A percentile compares a stretch with the other conserved stretches of the same genome.
Conservation (phyloP, 179 eudicot species). For the Gypsophila paniculata region DNA sequence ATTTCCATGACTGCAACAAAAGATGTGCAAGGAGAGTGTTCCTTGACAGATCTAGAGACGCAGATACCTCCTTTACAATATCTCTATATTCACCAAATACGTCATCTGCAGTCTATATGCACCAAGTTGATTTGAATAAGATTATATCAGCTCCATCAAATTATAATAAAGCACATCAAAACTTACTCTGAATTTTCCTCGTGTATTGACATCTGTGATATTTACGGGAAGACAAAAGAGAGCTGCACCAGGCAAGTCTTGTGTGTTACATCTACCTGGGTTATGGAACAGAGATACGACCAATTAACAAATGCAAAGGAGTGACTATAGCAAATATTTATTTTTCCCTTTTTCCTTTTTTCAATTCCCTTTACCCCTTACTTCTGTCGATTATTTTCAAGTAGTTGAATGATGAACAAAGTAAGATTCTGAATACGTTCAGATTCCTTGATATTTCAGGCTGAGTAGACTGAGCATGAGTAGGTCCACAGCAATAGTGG, state of each 20-base stretch:
- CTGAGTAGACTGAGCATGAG: too few relatives aligned
- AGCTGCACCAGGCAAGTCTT: conserved; percentile 83
- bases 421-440: too few relatives aligned
- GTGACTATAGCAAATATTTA: not conserved
- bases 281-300: conserved; percentile 17
- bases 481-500: too few relatives aligned
- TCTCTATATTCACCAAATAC: conserved; percentile 48
- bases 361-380: too few relatives aligned
- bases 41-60: conserved; percentile 73
- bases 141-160: conserved; percentile 3
- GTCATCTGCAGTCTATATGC: conserved; percentile 40
- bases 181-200: conserved; percentile 49
- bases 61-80: conserved; percentile 56
- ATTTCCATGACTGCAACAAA: conserved; percentile 83
- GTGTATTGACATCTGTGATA: conserved; percentile 38
- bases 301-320: not conserved
- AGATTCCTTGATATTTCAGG: too few relatives aligned
- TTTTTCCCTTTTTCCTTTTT: not conserved
- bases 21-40: conserved; percentile 64
- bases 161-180: not conserved
- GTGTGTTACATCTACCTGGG: conserved; percentile 44
- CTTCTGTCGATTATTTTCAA: not conserved
- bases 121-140: conserved; percentile 19
- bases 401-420: too few relatives aligned
- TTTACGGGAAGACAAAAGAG: conserved; percentile 49